Conservation (phyloP, 176 grass and related monocot genomes). For the Dendrocalamus sinicus region DNA sequence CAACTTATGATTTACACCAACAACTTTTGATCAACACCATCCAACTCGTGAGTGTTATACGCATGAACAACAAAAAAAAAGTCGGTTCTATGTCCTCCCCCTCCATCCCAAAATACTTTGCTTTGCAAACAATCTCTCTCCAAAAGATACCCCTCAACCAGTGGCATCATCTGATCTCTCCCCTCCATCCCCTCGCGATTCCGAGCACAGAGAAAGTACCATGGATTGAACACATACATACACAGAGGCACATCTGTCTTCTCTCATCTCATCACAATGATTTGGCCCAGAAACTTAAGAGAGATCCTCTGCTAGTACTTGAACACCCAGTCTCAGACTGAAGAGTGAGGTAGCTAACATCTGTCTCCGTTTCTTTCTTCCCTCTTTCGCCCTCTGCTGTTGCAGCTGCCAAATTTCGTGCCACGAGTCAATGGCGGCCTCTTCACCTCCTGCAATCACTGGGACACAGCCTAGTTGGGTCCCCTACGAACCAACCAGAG, state of each 20-base stretch:
- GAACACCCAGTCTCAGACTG: conserved; percentile 18
- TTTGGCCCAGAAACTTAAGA: conserved; percentile 50
- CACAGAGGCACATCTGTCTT: background rate
- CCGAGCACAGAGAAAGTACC: conserved; percentile 42
- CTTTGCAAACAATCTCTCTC: conserved; percentile 54
- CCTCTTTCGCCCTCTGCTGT: background rate
- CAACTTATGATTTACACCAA: no score
- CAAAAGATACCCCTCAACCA: conserved; percentile 23
- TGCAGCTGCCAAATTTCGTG: conserved; percentile 5
- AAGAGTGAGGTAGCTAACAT: conserved; percentile 4
- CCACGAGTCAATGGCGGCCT: conserved; percentile 58
- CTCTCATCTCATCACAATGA: conserved; percentile 45
- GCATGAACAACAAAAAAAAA: no score
- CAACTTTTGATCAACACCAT: no score
- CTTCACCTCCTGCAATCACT: conserved; percentile 22
- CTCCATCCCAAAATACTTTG: conserved; percentile 46
- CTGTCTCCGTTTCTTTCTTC: conserved; percentile 8
- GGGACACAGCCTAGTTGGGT: conserved; percentile 68
- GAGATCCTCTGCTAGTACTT: conserved; percentile 40
- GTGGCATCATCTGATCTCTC: conserved; percentile 49
- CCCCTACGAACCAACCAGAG: conserved; percentile 75
- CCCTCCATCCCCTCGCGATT: conserved; percentile 36
- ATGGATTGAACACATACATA: conserved; percentile 29
- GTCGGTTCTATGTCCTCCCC: background rate
- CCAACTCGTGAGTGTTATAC: no score